phyloP scores from a whole-genome alignment of 805 yeast species.

The Wickerhamiella domercqiae region DNA sequence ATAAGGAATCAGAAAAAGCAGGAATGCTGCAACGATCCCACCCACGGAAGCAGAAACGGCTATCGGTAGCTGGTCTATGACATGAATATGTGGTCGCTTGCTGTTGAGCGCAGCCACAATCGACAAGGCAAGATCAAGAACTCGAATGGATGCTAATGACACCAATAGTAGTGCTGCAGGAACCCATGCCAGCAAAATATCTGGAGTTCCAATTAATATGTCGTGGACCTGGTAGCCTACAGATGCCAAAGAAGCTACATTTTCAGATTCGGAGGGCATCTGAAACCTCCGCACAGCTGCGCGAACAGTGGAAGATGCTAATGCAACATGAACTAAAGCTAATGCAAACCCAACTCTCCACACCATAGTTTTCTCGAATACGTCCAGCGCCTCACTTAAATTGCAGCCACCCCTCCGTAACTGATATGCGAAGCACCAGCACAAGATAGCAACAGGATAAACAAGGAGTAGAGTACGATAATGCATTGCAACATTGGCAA shows the following conservation, averaged over 20 bases:
- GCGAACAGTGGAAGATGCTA: slow-evolving; percentile 17
- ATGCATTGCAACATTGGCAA: slow-evolving; percentile 55
- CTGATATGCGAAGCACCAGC: slow-evolving; percentile 41
- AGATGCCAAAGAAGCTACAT: slow-evolving; percentile 14
- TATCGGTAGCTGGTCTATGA: neutral
- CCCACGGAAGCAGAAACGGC: neutral
- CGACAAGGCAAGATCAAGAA: slow-evolving; percentile 4
- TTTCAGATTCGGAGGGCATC: slow-evolving; percentile 19
- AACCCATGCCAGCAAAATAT: slow-evolving; percentile 12
- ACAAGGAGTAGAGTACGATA: slow-evolving; percentile 64
- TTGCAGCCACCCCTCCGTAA: slow-evolving; percentile 20
- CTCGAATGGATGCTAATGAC: slow-evolving; percentile 8
- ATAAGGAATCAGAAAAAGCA: slow-evolving; percentile 19
- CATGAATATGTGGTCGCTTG: slow-evolving; percentile 5
- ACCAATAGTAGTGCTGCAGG: slow-evolving; percentile 11
- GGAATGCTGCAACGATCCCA: neutral
- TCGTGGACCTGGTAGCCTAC: slow-evolving; percentile 14
- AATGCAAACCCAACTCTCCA: slow-evolving; percentile 18
- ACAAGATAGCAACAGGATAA: slow-evolving; percentile 47
- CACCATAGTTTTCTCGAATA: slow-evolving; percentile 23
- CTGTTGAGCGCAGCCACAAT: slow-evolving; percentile 9
- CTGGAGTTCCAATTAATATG: slow-evolving; percentile 14
- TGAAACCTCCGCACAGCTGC: slow-evolving; percentile 14
- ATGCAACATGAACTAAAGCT: slow-evolving; percentile 18
- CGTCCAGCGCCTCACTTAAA: slow-evolving; percentile 25